Evolutionary conservation across 306 rosid genomes (phyloP), one percentile per base, ranked within the genome.

Genomic region (Begonia masoniana): DNA sequence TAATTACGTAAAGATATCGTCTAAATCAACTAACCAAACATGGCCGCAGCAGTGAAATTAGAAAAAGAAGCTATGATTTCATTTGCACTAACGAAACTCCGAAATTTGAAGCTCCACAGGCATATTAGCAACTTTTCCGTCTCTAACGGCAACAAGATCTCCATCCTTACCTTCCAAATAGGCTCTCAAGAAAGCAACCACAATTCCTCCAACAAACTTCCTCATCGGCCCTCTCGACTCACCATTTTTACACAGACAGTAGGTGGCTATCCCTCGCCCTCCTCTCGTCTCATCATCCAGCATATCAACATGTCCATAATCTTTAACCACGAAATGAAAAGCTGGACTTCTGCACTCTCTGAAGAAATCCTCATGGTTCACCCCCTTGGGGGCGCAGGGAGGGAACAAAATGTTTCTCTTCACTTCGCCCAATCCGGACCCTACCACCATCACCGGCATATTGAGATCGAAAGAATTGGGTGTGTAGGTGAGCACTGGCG

Each of bases 221-320:
- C 97, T 82, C 97, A 89, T 89, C n/a, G 85, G 85, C 43, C 75
- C 79, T 58, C 95, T 78, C 8, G 91, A 74, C 47, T 73, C 67
- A 2, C 95, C 94, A 67, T 78, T 82, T 62, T 71, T 78, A 74
- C 97, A 85, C 45, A 78, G 8, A 69, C 78, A 85, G 43, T 80
- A 63, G 0, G 76, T 70, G 15, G 58, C n/a, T 62, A 59, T 78
- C 61, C 97, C 95, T 15, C 73, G 69, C n/a, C 78, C 3, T 43
- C 97, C 97, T 9, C 56, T 60, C 10, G 91, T 89, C 12, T 78
- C 85, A 68, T 89, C 97, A 56, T 89, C 85, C 11, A 85, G 68
- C 87, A 89, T 69, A 62, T 89, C 97, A 63, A 51, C 15, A 57
- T 89, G 97, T 41, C 97, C 95, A 55, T 74, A 82, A 47, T 76